A percentile compares a stretch with the other conserved stretches of the same genome.
These are phyloP conservation scores for Pezicula neosporulosa DNA, from an alignment of 2,329 filamentous ascomycete genomes.

Conservation along the genomic window DNA sequence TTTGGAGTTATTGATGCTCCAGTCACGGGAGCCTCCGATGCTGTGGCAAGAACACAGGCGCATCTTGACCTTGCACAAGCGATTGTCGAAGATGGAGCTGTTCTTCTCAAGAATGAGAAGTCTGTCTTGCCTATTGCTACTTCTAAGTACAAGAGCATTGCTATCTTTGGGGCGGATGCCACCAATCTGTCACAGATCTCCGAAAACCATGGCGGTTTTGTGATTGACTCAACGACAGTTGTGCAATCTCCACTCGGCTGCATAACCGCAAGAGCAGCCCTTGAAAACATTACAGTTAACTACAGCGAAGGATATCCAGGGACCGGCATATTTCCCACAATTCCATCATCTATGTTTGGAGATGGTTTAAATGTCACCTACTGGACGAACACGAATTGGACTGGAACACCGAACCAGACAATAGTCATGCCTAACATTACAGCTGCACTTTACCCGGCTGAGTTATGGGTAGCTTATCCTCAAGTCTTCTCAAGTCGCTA, in stretches of 20 bases:
- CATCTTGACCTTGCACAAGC: conserved; percentile 7
- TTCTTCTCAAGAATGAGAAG: conserved; percentile 10
- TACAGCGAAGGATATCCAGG: conserved; percentile 17
- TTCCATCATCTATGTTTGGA: conserved; percentile 11
- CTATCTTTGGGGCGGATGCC: conserved; percentile 13
- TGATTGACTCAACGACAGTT: conserved; percentile 13
- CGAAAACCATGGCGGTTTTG: conserved; percentile 15
- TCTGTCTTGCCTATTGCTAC: conserved; percentile 3
- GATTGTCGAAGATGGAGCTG: neutral
- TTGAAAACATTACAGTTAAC: conserved; percentile 11
- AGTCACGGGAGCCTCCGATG: conserved; percentile 5
- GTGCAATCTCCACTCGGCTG: conserved; percentile 12
- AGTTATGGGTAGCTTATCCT: conserved; percentile 13
- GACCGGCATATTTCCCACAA: conserved; percentile 9
- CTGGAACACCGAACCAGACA: conserved; percentile 11
- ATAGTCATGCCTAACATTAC: conserved; percentile 13
- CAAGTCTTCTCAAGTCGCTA: conserved; percentile 15
- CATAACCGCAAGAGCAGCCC: conserved; percentile 4
- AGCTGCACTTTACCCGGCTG: conserved; percentile 8
- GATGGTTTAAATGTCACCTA: conserved; percentile 14
- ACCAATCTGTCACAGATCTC: conserved; percentile 10
- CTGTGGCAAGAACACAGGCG: conserved; percentile 6
- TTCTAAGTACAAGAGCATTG: conserved; percentile 9
- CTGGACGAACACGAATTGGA: conserved; percentile 10
- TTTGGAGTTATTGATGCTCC: conserved; percentile 9